phyloP scores from a whole-genome alignment of 1,284 basidiomycete species.

The Sporisorium exsertum region DNA sequence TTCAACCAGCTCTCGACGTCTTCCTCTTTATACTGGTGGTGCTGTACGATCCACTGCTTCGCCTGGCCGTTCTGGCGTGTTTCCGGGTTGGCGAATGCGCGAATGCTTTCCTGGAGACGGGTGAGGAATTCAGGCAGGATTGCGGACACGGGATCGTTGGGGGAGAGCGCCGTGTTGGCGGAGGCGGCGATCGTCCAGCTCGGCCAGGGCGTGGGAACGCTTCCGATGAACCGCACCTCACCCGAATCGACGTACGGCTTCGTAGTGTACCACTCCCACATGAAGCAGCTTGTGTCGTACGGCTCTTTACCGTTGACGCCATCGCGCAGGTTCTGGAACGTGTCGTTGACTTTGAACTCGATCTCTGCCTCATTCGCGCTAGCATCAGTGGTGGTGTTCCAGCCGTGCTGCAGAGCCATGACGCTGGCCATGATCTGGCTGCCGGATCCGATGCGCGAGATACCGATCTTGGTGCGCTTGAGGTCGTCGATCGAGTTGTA shows the following conservation, averaged over 20 bases:
- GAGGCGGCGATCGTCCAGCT: constrained; percentile 77
- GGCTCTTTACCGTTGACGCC: constrained; percentile 78
- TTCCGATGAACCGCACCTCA: constrained; percentile 83
- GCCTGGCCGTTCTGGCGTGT: constrained; percentile 23
- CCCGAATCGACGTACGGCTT: constrained; percentile 89
- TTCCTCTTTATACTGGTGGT: constrained; percentile 74
- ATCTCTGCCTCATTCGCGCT: constrained; percentile 18
- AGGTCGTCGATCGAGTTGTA: constrained; percentile 83
- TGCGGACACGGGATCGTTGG: background rate
- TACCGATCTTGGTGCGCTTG: constrained; percentile 84
- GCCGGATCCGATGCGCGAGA: constrained; percentile 87
- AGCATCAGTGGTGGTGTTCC: constrained; percentile 35
- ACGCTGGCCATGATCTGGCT: constrained; percentile 95
- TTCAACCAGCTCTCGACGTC: constrained; percentile 77
- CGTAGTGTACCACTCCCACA: constrained; percentile 90
- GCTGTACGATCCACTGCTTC: constrained; percentile 44
- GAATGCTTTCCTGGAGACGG: constrained; percentile 46
- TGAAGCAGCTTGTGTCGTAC: constrained; percentile 38
- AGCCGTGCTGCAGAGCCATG: constrained; percentile 80
- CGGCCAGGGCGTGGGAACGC: constrained; percentile 93
- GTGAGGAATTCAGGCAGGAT: constrained; percentile 48
- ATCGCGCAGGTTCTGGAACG: constrained; percentile 77
- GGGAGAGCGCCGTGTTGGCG: constrained; percentile 26
- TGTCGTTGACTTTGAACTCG: constrained; percentile 66
- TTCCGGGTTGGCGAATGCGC: constrained; percentile 52